These are phyloP conservation scores for Trichoderma erinaceum DNA, from an alignment of 495 filamentous ascomycete species.

Conservation along the genomic window DNA sequence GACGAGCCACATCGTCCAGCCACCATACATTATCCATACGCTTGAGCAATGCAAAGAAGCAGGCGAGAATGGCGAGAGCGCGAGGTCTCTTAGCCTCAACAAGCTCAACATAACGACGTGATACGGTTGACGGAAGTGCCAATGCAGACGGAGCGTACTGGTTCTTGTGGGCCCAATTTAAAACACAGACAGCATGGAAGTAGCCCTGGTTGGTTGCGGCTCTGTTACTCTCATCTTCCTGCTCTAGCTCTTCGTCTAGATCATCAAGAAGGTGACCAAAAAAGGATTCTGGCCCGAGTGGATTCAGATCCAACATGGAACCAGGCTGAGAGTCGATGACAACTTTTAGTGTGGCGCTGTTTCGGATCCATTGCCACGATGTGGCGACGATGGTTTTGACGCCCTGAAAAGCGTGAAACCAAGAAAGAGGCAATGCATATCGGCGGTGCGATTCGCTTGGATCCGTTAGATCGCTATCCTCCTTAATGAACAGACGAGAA, in stretches of 20 bases:
- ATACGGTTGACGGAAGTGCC: slow-evolving; percentile 53
- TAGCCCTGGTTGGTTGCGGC: slow-evolving; percentile 35
- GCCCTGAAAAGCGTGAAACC: slow-evolving; percentile 56
- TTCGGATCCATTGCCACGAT: slow-evolving; percentile 47
- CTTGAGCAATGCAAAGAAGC: slow-evolving; percentile 52
- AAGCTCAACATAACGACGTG: slow-evolving; percentile 49
- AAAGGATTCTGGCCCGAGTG: slow-evolving; percentile 34
- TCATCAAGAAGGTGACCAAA: slow-evolving; percentile 47
- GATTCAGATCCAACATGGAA: slow-evolving; percentile 40
- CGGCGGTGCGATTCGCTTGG: slow-evolving; percentile 24
- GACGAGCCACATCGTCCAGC: slow-evolving; percentile 49
- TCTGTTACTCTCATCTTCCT: slow-evolving; percentile 20
- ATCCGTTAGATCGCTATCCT: slow-evolving; percentile 30
- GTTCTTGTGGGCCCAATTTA: slow-evolving; percentile 53
- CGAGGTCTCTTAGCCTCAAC: slow-evolving; percentile 45
- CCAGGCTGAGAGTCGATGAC: slow-evolving; percentile 52
- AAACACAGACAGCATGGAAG: slow-evolving; percentile 48
- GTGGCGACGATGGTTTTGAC: slow-evolving; percentile 48
- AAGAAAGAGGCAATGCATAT: slow-evolving; percentile 46
- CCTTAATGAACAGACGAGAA: slow-evolving; percentile 45
- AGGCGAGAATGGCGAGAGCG: slow-evolving; percentile 48
- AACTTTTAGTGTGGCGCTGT: slow-evolving; percentile 42
- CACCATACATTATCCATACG: slow-evolving; percentile 50
- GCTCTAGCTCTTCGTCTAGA: slow-evolving; percentile 42
- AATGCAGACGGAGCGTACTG: slow-evolving; percentile 47